phyloP scores from a whole-genome alignment of 148 eudicot genomes.

The Rhododendron williamsianum region DNA sequence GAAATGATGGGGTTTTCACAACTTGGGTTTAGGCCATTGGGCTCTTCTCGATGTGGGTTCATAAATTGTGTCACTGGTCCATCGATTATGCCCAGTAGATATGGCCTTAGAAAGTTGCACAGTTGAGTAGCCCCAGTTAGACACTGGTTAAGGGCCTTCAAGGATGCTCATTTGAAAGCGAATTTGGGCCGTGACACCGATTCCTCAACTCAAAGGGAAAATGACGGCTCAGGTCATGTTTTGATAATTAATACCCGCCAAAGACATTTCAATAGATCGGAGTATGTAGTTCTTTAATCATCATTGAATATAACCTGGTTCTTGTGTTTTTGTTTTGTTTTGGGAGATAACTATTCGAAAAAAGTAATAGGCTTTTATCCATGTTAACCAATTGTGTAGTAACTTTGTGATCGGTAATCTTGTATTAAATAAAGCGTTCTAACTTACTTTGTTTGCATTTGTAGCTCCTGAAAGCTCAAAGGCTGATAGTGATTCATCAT shows the following conservation, averaged over 20 bases:
- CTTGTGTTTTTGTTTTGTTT: too few relatives aligned
- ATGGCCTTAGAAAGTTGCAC: neutral
- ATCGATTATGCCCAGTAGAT: neutral
- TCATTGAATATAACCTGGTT: too few relatives aligned
- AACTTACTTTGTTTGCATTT: neutral
- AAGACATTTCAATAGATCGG: too few relatives aligned
- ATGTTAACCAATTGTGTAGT: neutral
- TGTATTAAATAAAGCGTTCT: neutral
- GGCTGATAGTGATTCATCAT: neutral
- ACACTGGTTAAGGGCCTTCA: neutral
- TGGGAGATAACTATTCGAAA: neutral
- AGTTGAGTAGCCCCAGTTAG: neutral
- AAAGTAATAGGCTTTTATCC: neutral
- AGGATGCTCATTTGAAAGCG: neutral
- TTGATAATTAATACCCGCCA: too few relatives aligned
- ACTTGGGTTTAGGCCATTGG: neutral
- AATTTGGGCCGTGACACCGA: neutral
- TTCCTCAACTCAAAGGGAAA: too few relatives aligned
- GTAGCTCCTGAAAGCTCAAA: neutral
- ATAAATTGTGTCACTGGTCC: neutral
- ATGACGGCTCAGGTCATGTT: accelerated
- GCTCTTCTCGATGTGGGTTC: neutral
- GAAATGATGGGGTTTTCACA: neutral
- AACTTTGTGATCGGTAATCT: neutral
- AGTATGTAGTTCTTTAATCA: too few relatives aligned